Evolutionary conservation across 768 basidiomycete genomes (phyloP), one percentile per base, ranked within the genome.

Genomic region (Ramaria sp.): DNA sequence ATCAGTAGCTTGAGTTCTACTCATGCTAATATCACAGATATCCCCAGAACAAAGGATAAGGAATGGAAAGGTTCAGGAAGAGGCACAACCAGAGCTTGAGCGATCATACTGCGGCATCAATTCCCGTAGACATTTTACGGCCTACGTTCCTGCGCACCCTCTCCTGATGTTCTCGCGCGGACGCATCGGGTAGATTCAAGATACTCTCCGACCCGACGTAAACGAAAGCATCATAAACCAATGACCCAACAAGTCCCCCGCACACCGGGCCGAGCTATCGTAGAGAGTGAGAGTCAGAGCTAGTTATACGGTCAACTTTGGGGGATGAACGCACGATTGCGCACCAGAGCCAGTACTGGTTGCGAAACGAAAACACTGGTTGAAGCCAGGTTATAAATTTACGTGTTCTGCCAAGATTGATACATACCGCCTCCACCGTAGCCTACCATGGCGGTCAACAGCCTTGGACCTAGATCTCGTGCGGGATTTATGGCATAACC

Each of bases 301-400:
- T 1, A 24, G 27, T 20, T 13, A 22, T 48, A 25, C 18, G 28
- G 24, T 22, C 18, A n/a, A n/a, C n/a, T 9, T 34, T 34, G 13
- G 32, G 1, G 32, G 78, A 72, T 47, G 73, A 81, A 24, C 85
- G 84, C 32, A 77, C 58, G 62, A 85, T 61, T 2, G 82, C 78
- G 59, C 78, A 78, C 84, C 85, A 87, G 34, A 87, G 57, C 84
- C 83, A 87, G 61, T 85, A 87, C 56, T 86, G 83, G 60, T 72
- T 76, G 59, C 65, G 61, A 52, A 61, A 68, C 32, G 61, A 52
- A 53, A 64, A 63, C 8, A 64, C 53, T 55, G 20, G 45, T 1
- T 16, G 18, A 13, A 30, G 9, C 32, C 2, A 34, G 9, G 5
- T 38, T 10, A 6, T 24, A 42, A n/a, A 6, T 20, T 61, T 62